Evolutionary conservation across 2,329 filamentous ascomycete genomes (phyloP), one percentile per base, ranked within the genome.

Genomic region (Karstenula rhodostoma): DNA sequence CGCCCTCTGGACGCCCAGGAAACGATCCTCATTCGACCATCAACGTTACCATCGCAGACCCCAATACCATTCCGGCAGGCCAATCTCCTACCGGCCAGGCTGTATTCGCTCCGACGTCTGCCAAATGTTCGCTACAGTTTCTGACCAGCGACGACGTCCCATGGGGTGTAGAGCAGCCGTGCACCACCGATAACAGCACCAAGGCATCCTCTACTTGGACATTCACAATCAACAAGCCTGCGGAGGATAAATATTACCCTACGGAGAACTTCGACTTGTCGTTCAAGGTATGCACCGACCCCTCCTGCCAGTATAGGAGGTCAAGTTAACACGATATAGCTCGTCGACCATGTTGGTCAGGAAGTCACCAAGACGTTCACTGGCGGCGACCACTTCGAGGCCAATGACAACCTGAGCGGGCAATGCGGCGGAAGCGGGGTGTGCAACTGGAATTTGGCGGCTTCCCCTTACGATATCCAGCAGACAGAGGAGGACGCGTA

Each of bases 1-100:
- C 62, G 12, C 59, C 62, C 2, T 62, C 59, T 15, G 62, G 62
- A 42, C 59, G 59, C 17, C 62, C 59, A 17, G 62, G 62, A 2
- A 64, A 64, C 46, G 44, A 57, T 22, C 62, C 57, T 19, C 44
- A 64, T 40, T 52, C 40, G 12, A 58, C 55, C 17, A 49, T 64
- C 19, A 62, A 59, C 29, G 17, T 50, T 22, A 60, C 62, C 7
- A 64, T 64, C 46, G 4, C 48, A 2, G 62, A 62, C 33, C 37
- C 51, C 25, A 43, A 54, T 4, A 35, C 17, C 0, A 32, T 43
- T 13, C 37, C 37, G 23, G 37, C 37, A 10, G 33, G 27, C n/a
- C 32, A 37, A 12, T 23, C 48, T 8, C 48, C 33, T 8, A 51
- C 48, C 48, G 48, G 32, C 32, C 48, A 51, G 40, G 48, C 32